Evolutionary conservation across 2,329 filamentous ascomycete species (phyloP).

Genomic region (Microcyclospora tardicrescens): DNA sequence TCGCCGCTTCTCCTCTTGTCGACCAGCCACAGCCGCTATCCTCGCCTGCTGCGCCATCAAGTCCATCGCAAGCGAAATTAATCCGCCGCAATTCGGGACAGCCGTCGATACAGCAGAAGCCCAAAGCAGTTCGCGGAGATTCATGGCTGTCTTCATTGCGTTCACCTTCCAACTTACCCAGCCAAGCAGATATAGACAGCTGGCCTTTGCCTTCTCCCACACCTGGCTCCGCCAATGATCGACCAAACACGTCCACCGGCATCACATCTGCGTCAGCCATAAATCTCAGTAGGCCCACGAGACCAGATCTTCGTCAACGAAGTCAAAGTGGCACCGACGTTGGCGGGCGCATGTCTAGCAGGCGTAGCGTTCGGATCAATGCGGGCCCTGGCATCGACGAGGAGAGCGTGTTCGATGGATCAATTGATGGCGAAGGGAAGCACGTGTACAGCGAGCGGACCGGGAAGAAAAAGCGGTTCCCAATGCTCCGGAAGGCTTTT

Average conservation of each 20-base stretch:
- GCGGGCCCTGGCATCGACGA: constrained; percentile 5
- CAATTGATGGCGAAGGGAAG: constrained; percentile 5
- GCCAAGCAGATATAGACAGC: constrained; percentile 7
- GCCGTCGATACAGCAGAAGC: constrained; percentile 1
- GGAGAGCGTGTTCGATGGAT: constrained; percentile 8
- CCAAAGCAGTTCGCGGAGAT: constrained; percentile 11
- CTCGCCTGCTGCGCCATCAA: constrained; percentile 39
- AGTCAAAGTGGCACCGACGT: constrained; percentile 2
- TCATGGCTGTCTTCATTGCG: constrained; percentile 14
- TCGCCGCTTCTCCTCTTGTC: constrained; percentile 1
- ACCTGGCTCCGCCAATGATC: constrained; percentile 10
- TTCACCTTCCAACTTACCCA: constrained; percentile 16
- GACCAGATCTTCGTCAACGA: constrained; percentile 9
- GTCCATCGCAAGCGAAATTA: constrained; percentile 26
- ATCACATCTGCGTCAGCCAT: constrained; percentile 15
- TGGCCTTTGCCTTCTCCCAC: constrained; percentile 37
- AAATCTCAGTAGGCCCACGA: constrained; percentile 11
- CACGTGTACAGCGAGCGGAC: constrained; percentile 23
- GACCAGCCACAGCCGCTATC: constrained; percentile 17
- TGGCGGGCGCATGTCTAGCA: neutral
- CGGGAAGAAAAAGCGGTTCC: constrained; percentile 54
- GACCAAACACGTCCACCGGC: constrained; percentile 24
- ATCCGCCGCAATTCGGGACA: constrained; percentile 16
- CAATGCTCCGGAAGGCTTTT: constrained; percentile 52
- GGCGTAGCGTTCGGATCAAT: constrained; percentile 4